phyloP scores from a whole-genome alignment of 73 alveolate genomes.

The Tetrahymena borealis region DNA sequence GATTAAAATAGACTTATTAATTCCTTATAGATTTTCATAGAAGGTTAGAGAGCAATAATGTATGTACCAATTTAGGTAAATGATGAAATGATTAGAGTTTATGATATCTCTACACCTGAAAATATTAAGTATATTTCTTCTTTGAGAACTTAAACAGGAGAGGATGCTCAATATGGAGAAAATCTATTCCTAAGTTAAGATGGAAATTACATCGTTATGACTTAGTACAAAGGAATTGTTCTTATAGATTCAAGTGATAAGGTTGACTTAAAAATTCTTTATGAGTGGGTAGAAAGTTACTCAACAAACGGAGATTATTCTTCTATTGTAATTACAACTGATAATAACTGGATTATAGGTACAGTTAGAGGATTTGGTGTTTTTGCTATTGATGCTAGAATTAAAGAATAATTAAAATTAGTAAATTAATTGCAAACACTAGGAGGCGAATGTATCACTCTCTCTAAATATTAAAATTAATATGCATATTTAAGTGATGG shows the following conservation, averaged over 20 bases:
- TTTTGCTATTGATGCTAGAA: neutral
- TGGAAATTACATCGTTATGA: neutral
- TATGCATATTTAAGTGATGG: neutral
- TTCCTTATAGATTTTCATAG: neutral
- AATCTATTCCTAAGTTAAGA: neutral
- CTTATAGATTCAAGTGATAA: neutral
- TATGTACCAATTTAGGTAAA: neutral
- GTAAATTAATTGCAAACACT: neutral
- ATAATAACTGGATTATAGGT: neutral
- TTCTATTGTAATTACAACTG: neutral
- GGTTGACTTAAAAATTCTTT: neutral
- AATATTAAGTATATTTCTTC: neutral
- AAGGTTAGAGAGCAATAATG: neutral
- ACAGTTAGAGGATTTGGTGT: neutral
- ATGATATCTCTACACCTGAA: neutral
- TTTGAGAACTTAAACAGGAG: neutral
- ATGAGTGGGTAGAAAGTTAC: neutral
- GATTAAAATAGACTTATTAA: neutral
- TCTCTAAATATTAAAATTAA: neutral
- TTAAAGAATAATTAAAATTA: neutral
- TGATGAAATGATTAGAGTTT: neutral
- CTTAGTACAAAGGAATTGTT: neutral
- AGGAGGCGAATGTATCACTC: neutral
- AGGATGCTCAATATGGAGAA: neutral
- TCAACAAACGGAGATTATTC: neutral